A percentile compares a stretch with the other conserved stretches of the same genome.
These are phyloP conservation scores for Candida glaebosa DNA, from an alignment of 805 yeast genomes.

Conservation along the genomic window DNA sequence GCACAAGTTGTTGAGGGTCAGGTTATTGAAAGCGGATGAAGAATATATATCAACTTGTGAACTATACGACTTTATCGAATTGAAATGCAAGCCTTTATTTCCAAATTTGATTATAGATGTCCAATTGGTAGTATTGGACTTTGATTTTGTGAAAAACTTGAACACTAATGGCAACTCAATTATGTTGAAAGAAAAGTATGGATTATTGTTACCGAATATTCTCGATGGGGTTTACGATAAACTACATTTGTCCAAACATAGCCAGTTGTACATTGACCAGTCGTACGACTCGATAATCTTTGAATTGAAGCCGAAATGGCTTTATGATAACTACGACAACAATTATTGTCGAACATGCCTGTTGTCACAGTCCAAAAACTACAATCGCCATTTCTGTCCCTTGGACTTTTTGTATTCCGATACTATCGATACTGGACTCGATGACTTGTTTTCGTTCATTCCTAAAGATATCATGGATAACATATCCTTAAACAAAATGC, in stretches of 20 bases:
- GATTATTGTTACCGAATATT: slow-evolving; percentile 42
- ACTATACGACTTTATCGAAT: slow-evolving; percentile 37
- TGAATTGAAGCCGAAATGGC: slow-evolving; percentile 65
- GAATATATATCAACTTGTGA: slow-evolving; percentile 38
- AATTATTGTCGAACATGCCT: slow-evolving; percentile 58
- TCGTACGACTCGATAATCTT: slow-evolving; percentile 22
- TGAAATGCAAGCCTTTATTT: slow-evolving; percentile 27
- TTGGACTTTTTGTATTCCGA: slow-evolving; percentile 36
- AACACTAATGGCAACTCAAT: slow-evolving; percentile 23
- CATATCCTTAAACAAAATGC: slow-evolving; percentile 25
- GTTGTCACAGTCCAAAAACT: slow-evolving; percentile 33
- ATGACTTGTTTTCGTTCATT: slow-evolving; percentile 22
- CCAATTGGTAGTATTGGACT: slow-evolving; percentile 28
- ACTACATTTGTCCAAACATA: slow-evolving; percentile 29
- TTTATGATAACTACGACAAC: slow-evolving; percentile 41
- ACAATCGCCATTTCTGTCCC: slow-evolving; percentile 44
- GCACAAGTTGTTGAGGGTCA: slow-evolving; percentile 37
- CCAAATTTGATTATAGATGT: slow-evolving; percentile 29
- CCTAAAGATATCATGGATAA: slow-evolving; percentile 16
- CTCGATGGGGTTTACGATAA: slow-evolving; percentile 28
- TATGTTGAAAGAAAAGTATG: slow-evolving; percentile 39
- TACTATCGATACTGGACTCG: slow-evolving; percentile 31
- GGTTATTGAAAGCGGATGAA: slow-evolving; percentile 30
- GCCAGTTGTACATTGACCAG: slow-evolving; percentile 22
- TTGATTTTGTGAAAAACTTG: slow-evolving; percentile 26